A percentile compares a stretch with the other conserved stretches of the same genome.
Evolutionary conservation across 2,329 filamentous ascomycete species (phyloP).

Genomic region (Penicillium sp.): DNA sequence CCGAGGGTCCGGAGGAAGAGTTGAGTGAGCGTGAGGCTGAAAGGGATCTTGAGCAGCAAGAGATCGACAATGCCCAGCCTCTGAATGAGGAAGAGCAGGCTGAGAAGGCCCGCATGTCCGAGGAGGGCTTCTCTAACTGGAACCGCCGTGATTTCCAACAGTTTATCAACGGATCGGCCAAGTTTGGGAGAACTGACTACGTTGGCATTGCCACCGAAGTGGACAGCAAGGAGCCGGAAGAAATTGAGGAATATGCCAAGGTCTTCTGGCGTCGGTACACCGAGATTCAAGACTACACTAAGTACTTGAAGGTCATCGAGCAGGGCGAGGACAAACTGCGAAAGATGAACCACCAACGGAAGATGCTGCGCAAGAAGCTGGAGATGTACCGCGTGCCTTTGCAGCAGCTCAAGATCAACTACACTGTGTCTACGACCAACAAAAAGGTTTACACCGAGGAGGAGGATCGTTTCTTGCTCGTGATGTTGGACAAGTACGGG

Average conservation of each 20-base stretch:
- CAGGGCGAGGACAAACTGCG: conserved; percentile 86
- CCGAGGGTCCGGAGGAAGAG: conserved; percentile 84
- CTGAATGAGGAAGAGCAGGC: conserved; percentile 85
- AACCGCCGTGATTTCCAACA: conserved; percentile 98
- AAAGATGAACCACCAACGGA: conserved; percentile 87
- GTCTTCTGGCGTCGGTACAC: conserved; percentile 95
- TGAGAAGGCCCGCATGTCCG: conserved; percentile 77
- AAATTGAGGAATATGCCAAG: conserved; percentile 88
- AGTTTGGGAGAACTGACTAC: conserved; percentile 84
- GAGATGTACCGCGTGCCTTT: conserved; percentile 93
- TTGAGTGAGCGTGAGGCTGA: conserved; percentile 83
- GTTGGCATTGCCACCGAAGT: conserved; percentile 83
- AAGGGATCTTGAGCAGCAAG: conserved; percentile 79
- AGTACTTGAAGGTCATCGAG: conserved; percentile 85
- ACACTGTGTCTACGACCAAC: conserved; percentile 97
- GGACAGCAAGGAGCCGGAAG: conserved; percentile 80
- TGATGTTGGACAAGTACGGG: conserved; percentile 87
- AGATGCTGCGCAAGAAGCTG: conserved; percentile 93
- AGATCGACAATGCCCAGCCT: conserved; percentile 87
- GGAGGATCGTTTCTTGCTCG: conserved; percentile 91
- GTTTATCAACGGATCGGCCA: conserved; percentile 92
- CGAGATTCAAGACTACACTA: conserved; percentile 83
- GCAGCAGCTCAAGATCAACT: conserved; percentile 98
- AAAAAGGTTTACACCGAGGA: conserved; percentile 99
- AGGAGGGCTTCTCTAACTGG: conserved; percentile 89